Percentiles rank a stretch among this genome's conserved stretches.
phyloP scores from a whole-genome alignment of 768 basidiomycete species.

The Hygrocybe coccinea region DNA sequence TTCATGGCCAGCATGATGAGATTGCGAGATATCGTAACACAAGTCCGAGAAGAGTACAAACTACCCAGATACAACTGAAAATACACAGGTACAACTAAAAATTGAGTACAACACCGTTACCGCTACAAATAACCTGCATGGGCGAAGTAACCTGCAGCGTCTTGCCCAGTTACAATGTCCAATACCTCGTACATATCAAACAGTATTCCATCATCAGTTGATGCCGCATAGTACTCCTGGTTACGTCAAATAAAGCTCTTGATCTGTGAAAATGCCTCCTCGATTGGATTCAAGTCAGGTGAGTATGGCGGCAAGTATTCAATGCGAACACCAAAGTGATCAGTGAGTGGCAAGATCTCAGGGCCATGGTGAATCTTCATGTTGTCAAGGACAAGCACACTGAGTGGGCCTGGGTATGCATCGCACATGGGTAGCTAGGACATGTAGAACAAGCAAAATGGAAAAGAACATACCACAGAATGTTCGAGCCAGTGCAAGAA shows the following conservation, averaged over 20 bases:
- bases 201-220: conserved; percentile 15
- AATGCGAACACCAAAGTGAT: conserved; percentile 19
- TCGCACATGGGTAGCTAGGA: conserved; percentile 23
- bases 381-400: conserved; percentile 33
- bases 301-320: conserved; percentile 37
- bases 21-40: background rate
- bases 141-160: conserved; percentile 29
- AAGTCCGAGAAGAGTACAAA: background rate
- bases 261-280: conserved; percentile 37
- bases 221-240: conserved; percentile 6
- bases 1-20: background rate
- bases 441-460: background rate
- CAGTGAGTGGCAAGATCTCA: conserved; percentile 24
- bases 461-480: background rate
- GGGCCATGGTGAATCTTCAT: conserved; percentile 29
- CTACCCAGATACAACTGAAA: background rate
- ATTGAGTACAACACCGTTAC: too few relatives aligned
- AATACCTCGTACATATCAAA: conserved; percentile 26
- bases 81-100: background rate
- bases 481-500: conserved; percentile 23
- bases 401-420: conserved; percentile 26
- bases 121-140: conserved; percentile 31
- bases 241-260: conserved; percentile 28
- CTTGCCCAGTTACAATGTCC: conserved; percentile 22
- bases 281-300: conserved; percentile 37